Base-by-base conservation (phyloP, 306 rosid genomes). In the Vicia villosa region DNA sequence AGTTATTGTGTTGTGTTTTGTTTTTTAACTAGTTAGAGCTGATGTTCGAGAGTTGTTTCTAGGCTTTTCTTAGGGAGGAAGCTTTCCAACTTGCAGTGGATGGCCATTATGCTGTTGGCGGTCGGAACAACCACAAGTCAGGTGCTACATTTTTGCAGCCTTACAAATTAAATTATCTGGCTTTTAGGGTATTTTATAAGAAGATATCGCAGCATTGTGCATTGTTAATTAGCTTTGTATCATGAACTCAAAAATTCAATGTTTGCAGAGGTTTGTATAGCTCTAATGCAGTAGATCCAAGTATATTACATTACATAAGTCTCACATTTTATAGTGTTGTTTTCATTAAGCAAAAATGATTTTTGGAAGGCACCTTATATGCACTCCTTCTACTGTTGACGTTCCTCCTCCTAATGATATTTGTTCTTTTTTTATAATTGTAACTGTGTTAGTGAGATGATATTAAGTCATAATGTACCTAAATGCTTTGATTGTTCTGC, bases 91-190 rank as follows among this genome's bases (percentile, higher is more conserved):
- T 81, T 93, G 77, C 97, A 86, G 77, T 88, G 97, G 98, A 86
- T 90, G 81, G 98, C 96, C 24, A 68, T 93, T 82, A 57, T 86
- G 75, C 54, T 93, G 24, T 78, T 93, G 87, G 98, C 98, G 72
- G 85, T 93, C 52, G 98, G 97, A 77, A 86, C 98, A 63, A 93
- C 98, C 85, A 90, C 97, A 24, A 93, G 98, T 85, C 98, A 93
- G 96, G 96, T 90, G 47, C 63, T 12, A 21, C 21, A 49, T 19
- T 28, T 5, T 55, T 16, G 3, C n/a, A 7, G 60, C 37, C 70
- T 51, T 73, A 19, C 55, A 47, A 0, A 20, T 21, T 10, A 10
- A 30, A 9, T 10, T 78, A 9, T 47, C 34, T 34, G 14, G 34
- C 15, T 71, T 66, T 62, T 15, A 24, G 36, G 8, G 38, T 19